Evolutionary conservation across 2,329 filamentous ascomycete genomes (phyloP).

Genomic region (Acarospora socialis): DNA sequence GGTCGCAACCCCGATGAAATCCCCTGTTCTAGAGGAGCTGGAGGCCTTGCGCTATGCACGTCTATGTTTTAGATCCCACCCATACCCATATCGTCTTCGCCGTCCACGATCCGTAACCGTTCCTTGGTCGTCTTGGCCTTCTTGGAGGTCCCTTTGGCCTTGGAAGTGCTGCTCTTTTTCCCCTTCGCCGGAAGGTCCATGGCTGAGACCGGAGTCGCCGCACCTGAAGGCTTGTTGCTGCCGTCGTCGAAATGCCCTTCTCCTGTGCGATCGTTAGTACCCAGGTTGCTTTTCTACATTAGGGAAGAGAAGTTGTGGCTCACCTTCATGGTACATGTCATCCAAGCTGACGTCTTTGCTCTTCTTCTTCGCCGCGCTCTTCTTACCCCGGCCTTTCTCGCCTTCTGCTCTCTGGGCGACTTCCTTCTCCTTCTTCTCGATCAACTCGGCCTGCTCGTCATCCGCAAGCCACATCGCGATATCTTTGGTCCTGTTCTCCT

Average conservation of each 20-base stretch:
- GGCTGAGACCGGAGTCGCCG: constrained; percentile 61
- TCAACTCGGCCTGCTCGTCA: constrained; percentile 86
- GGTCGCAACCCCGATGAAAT: too few species aligned
- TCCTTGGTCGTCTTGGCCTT: constrained; percentile 47
- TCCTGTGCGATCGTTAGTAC: constrained; percentile 53
- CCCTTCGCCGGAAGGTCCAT: constrained; percentile 35
- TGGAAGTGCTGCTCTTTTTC: constrained; percentile 44
- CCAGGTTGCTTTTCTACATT: constrained; percentile 2
- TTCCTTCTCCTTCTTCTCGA: constrained; percentile 85
- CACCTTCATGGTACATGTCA: constrained; percentile 98
- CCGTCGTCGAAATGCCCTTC: constrained; percentile 92
- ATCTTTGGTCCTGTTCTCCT: constrained; percentile 90
- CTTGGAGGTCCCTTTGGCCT: constrained; percentile 42
- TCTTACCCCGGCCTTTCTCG: constrained; percentile 43
- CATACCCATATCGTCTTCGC: constrained; percentile 8
- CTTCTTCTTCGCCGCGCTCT: constrained; percentile 46
- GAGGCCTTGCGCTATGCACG: too few species aligned
- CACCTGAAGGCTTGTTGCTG: constrained; percentile 67
- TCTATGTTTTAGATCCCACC: too few species aligned
- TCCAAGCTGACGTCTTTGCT: constrained; percentile 55
- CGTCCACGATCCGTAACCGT: constrained; percentile 21
- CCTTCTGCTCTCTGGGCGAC: constrained; percentile 53
- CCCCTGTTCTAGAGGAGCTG: too few species aligned
- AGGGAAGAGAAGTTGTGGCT: constrained; percentile 30
- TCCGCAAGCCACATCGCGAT: constrained; percentile 98